Conservation (phyloP, 768 basidiomycete species). For the Fistulinella prunicolor region DNA sequence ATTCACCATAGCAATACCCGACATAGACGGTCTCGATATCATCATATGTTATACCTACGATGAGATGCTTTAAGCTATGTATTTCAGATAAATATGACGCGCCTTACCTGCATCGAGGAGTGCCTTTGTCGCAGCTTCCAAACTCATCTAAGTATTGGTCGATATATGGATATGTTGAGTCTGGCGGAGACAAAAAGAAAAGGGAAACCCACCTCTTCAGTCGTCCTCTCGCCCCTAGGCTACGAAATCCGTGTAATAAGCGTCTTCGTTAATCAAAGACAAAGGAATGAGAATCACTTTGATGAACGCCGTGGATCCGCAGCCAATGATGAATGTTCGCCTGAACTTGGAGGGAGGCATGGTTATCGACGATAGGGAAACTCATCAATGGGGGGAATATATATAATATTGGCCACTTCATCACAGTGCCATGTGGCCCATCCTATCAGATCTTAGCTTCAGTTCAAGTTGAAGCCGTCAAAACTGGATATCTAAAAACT, state of each 20-base stretch:
- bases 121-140: slow-evolving; percentile 79
- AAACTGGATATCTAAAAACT: too few relatives aligned
- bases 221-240: slow-evolving; percentile 63
- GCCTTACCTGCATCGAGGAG: slow-evolving; percentile 73
- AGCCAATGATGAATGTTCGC: slow-evolving; percentile 63
- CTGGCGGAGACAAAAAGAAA: neutral
- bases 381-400: neutral
- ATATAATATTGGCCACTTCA: neutral
- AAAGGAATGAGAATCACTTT: slow-evolving; percentile 44
- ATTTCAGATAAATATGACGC: neutral
- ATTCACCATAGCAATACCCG: slow-evolving; percentile 76
- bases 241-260: slow-evolving; percentile 21
- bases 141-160: neutral
- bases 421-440: too few relatives aligned
- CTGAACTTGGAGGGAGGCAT: slow-evolving; percentile 8
- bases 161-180: neutral
- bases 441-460: too few relatives aligned
- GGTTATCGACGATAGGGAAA: neutral
- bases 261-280: neutral
- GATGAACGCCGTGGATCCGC: slow-evolving; percentile 73
- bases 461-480: too few relatives aligned
- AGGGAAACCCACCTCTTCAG: slow-evolving; percentile 52
- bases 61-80: slow-evolving; percentile 13
- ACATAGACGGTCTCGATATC: slow-evolving; percentile 66
- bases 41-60: slow-evolving; percentile 74